These are phyloP conservation scores for Hirschioporus abietinus DNA, from an alignment of 768 basidiomycete genomes.

Conservation along the genomic window DNA sequence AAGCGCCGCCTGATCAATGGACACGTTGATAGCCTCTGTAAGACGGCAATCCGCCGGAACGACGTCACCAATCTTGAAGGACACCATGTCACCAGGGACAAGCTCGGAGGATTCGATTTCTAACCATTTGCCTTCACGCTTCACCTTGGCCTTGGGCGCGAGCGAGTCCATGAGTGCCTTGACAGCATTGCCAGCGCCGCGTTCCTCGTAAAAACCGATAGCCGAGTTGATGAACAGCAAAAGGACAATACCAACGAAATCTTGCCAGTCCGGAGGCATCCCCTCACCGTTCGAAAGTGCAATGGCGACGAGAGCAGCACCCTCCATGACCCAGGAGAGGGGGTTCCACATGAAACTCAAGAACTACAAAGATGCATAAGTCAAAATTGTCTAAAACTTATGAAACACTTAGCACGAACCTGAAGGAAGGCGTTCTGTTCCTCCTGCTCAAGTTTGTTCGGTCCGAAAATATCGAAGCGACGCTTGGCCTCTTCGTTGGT, in stretches of 20 bases:
- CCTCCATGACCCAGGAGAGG: slow-evolving; percentile 99
- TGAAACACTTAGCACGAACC: slow-evolving; percentile 32
- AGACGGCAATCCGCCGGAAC: slow-evolving; percentile 98
- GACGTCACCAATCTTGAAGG: slow-evolving; percentile 99
- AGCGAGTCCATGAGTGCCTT: slow-evolving; percentile 99
- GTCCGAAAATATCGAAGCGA: slow-evolving; percentile 90
- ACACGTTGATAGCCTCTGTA: slow-evolving; percentile 93
- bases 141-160: slow-evolving; percentile 94
- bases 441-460: slow-evolving; percentile 89
- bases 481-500: slow-evolving; percentile 65
- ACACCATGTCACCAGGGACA: slow-evolving; percentile 92
- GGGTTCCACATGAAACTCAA: slow-evolving; percentile 99
- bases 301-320: slow-evolving; percentile 90
- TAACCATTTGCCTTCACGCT: slow-evolving; percentile 75
- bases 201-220: slow-evolving; percentile 98
- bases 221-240: slow-evolving; percentile 91
- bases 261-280: slow-evolving; percentile 90
- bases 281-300: slow-evolving; percentile 89
- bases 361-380: slow-evolving; percentile 43
- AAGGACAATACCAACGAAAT: slow-evolving; percentile 94
- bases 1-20: slow-evolving; percentile 96
- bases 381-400: slow-evolving; percentile 5
- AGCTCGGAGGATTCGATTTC: slow-evolving; percentile 89
- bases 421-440: slow-evolving; percentile 91
- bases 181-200: slow-evolving; percentile 96